phyloP scores from a whole-genome alignment of 148 eudicot genomes.

The Arbutus unedo region DNA sequence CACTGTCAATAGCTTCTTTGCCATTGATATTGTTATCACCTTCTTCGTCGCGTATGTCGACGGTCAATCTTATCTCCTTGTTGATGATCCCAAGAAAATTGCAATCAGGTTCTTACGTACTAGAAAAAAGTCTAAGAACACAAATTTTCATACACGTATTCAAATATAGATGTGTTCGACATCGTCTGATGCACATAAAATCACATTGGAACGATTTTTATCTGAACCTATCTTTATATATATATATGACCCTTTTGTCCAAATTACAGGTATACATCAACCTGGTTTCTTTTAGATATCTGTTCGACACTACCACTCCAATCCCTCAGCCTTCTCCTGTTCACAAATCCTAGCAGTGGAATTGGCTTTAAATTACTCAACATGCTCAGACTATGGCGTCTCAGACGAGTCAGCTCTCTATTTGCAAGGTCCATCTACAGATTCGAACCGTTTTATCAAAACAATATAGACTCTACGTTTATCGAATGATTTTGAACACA shows the following conservation, averaged over 20 bases:
- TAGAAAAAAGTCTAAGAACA: neutral
- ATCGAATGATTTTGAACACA: too few species aligned
- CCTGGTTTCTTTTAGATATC: constrained; percentile 80
- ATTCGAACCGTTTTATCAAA: too few species aligned
- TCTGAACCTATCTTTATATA: too few species aligned
- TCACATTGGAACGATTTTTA: too few species aligned
- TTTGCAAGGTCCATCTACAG: constrained; percentile 65
- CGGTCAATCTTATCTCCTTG: constrained; percentile 56
- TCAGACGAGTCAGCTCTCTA: constrained; percentile 81
- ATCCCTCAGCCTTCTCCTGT: constrained; percentile 42
- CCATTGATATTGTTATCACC: constrained; percentile 72
- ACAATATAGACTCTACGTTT: too few species aligned
- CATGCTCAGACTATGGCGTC: constrained; percentile 93
- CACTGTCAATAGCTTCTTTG: constrained; percentile 74
- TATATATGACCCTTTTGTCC: neutral
- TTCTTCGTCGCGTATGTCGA: constrained; percentile 91
- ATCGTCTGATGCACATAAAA: too few species aligned
- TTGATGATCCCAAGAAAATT: constrained; percentile 71
- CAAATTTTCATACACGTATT: too few species aligned
- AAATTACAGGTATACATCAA: constrained; percentile 63
- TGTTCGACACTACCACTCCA: constrained; percentile 83
- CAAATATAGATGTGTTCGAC: too few species aligned
- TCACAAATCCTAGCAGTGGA: constrained; percentile 47
- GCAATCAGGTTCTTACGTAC: constrained; percentile 49
- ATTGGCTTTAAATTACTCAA: constrained; percentile 65